Conservation (phyloP, 176 grass and related monocot species). For the Raddia guianensis region DNA sequence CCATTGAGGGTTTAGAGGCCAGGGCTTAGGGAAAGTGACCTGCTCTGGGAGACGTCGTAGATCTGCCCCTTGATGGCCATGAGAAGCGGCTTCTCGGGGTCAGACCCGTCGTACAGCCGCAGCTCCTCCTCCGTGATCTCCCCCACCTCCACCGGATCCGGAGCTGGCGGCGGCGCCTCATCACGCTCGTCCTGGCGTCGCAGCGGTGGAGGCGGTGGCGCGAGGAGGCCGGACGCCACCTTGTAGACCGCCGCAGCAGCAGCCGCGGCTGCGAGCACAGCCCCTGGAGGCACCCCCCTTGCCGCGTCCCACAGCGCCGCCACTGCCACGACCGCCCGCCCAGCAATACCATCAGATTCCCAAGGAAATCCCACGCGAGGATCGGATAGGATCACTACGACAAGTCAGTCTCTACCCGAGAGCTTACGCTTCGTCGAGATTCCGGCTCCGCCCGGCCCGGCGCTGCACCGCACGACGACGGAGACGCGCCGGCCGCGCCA, state of each 20-base stretch:
- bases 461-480: conserved; percentile 36
- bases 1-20: not conserved
- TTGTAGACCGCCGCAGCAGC: conserved; percentile 60
- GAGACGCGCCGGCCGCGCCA: not conserved
- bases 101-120: conserved; percentile 71
- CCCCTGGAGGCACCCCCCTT: conserved; percentile 56
- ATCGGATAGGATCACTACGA: not conserved
- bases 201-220: conserved; percentile 26
- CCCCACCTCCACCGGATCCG: conserved; percentile 70
- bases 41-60: conserved; percentile 90
- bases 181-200: not conserved
- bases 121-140: conserved; percentile 80
- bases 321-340: conserved; percentile 34
- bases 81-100: conserved; percentile 71
- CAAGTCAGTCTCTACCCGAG: not conserved
- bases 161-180: conserved; percentile 38
- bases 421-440: conserved; percentile 44
- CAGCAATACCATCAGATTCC: conserved; percentile 2
- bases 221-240: conserved; percentile 55
- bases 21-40: conserved; percentile 33
- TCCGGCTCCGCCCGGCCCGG: conserved; percentile 2
- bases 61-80: conserved; percentile 98
- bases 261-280: conserved; percentile 58
- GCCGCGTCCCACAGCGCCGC: conserved; percentile 66
- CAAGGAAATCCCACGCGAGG: not conserved